phyloP scores from a whole-genome alignment of 2,329 filamentous ascomycete species.

The Hymenoscyphus salicellus region DNA sequence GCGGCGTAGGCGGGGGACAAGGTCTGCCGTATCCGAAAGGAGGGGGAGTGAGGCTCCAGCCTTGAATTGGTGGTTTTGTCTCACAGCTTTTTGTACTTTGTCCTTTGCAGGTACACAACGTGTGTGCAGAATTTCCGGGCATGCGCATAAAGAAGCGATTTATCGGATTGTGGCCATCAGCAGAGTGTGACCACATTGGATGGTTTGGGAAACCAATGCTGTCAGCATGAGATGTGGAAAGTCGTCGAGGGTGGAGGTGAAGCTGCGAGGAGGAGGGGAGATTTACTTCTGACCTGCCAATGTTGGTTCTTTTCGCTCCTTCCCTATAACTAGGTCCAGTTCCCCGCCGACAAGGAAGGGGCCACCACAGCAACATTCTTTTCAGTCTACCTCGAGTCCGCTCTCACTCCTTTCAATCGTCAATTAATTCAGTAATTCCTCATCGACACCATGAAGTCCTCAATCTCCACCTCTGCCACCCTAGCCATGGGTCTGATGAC shows the following conservation, averaged over 20 bases:
- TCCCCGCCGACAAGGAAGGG: neutral
- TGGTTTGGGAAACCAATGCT: conserved; percentile 3
- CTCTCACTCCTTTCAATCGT: neutral
- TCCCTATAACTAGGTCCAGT: conserved; percentile 5
- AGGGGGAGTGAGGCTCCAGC: neutral
- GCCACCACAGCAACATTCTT: neutral
- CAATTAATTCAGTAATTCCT: neutral
- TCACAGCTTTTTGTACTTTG: neutral
- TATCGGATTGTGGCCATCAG: conserved; percentile 2
- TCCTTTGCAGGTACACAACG: neutral
- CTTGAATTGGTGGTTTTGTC: neutral
- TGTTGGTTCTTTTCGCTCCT: neutral
- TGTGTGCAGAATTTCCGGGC: neutral
- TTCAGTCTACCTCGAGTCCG: neutral
- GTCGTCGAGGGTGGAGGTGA: neutral
- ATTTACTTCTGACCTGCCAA: neutral
- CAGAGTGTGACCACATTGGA: neutral
- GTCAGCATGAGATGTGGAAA: neutral
- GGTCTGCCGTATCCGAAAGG: neutral
- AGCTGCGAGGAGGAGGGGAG: neutral
- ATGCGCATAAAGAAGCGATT: neutral
- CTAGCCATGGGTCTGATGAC: conserved; percentile 9
- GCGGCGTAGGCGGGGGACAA: neutral
- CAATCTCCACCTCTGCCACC: neutral
- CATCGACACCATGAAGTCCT: conserved; percentile 6